These are phyloP conservation scores for Rheum nobile DNA, from an alignment of 148 eudicot species.

Conservation along the genomic window DNA sequence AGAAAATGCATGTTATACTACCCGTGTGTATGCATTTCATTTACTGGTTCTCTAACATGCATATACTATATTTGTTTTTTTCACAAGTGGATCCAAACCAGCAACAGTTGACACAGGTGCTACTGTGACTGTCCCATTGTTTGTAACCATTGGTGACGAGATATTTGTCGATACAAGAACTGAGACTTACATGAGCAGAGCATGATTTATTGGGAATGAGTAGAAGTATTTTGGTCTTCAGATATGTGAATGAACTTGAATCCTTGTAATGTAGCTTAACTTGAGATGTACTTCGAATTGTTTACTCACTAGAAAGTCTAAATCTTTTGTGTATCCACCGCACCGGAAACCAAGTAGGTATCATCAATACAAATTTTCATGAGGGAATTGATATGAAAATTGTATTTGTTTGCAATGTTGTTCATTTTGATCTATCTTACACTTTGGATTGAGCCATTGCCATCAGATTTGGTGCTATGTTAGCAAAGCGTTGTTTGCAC, in stretches of 20 bases:
- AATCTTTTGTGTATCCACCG: not conserved
- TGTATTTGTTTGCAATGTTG: not conserved
- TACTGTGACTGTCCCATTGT: conserved; percentile 72
- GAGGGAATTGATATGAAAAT: not conserved
- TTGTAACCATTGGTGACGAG: conserved; percentile 49
- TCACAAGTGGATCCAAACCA: conserved; percentile 70
- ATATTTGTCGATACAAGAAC: conserved; percentile 85
- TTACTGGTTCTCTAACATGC: not conserved
- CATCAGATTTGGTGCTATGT: not conserved
- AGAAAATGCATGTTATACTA: too few relatives aligned
- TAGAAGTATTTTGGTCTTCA: not conserved
- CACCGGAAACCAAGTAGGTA: not conserved
- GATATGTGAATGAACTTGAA: not conserved
- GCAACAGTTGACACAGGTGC: conserved; percentile 85
- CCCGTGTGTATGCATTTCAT: too few relatives aligned
- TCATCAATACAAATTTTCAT: not conserved
- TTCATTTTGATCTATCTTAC: not conserved
- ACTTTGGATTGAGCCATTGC: too few relatives aligned
- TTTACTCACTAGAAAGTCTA: not conserved
- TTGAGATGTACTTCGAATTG: not conserved
- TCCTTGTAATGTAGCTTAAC: not conserved
- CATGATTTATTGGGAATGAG: conserved; percentile 15
- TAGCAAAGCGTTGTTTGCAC: not conserved
- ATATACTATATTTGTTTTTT: not conserved
- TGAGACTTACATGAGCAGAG: conserved; percentile 72